Percentiles rank a stretch among this genome's conserved stretches.
phyloP scores from a whole-genome alignment of 495 filamentous ascomycete genomes.

The Aspergillus bertholletiae region DNA sequence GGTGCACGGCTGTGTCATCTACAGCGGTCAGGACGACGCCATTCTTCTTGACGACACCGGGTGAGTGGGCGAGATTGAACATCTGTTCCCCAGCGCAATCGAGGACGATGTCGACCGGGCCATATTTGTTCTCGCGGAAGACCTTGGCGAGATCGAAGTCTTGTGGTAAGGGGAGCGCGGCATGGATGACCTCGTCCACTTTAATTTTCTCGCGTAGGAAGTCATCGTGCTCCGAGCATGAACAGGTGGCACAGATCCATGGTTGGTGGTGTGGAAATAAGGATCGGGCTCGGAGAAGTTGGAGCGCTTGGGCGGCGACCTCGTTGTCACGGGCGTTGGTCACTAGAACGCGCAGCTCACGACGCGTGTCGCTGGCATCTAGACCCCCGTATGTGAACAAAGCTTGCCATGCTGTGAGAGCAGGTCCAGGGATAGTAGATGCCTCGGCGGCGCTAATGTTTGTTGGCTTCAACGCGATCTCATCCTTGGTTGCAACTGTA shows the following conservation, averaged over 20 bases:
- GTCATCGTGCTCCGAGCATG: slow-evolving; percentile 23
- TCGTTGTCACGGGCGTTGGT: slow-evolving; percentile 37
- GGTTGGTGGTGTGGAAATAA: slow-evolving; percentile 32
- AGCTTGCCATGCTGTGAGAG: slow-evolving; percentile 55
- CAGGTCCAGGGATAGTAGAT: slow-evolving; percentile 50
- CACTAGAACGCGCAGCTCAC: slow-evolving; percentile 26
- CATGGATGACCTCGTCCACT: slow-evolving; percentile 31
- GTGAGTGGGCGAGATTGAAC: slow-evolving; percentile 31
- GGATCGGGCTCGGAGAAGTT: slow-evolving; percentile 30
- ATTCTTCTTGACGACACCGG: slow-evolving; percentile 29
- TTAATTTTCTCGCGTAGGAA: slow-evolving; percentile 21
- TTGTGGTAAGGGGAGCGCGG: slow-evolving; percentile 19
- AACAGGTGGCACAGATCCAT: slow-evolving; percentile 41
- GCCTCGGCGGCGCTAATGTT: slow-evolving; percentile 47
- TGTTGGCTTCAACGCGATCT: slow-evolving; percentile 47
- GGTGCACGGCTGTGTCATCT: slow-evolving; percentile 23
- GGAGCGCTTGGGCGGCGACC: slow-evolving; percentile 34
- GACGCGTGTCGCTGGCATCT: slow-evolving; percentile 16
- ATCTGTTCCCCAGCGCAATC: slow-evolving; percentile 34
- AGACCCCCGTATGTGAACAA: slow-evolving; percentile 51
- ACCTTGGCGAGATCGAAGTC: slow-evolving; percentile 26
- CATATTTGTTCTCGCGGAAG: slow-evolving; percentile 31
- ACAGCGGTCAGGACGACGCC: slow-evolving; percentile 37
- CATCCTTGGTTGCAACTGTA: slow-evolving; percentile 44
- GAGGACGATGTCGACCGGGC: slow-evolving; percentile 38